phyloP scores from a whole-genome alignment of 1,284 basidiomycete genomes.

The Taiwanofungus camphoratus region DNA sequence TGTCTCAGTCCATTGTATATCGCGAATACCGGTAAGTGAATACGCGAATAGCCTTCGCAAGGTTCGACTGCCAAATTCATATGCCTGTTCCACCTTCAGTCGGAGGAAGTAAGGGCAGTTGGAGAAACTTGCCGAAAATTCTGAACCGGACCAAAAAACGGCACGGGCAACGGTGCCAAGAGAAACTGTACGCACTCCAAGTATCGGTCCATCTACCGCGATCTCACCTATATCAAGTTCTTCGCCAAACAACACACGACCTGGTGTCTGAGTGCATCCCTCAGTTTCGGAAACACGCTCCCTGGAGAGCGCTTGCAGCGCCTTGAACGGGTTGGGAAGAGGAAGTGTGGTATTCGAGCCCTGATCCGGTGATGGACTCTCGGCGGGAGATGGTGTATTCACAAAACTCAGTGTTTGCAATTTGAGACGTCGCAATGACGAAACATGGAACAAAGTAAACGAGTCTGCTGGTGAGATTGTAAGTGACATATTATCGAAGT shows the following conservation, averaged over 20 bases:
- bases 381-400: conserved; percentile 6
- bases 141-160: conserved; percentile 39
- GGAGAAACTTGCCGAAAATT: conserved; percentile 34
- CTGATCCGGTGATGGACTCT: conserved; percentile 11
- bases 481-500: conserved; percentile 10
- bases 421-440: conserved; percentile 18
- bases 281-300: conserved; percentile 31
- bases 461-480: conserved; percentile 14
- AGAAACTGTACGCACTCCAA: conserved; percentile 30
- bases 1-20: conserved; percentile 34
- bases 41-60: conserved; percentile 28
- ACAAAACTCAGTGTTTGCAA: conserved; percentile 17
- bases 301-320: conserved; percentile 34
- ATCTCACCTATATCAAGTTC: conserved; percentile 22
- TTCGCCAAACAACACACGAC: conserved; percentile 8
- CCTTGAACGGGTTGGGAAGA: conserved; percentile 56
- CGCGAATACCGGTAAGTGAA: conserved; percentile 24
- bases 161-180: conserved; percentile 28
- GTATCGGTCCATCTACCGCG: conserved; percentile 23
- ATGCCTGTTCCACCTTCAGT: conserved; percentile 27
- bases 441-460: conserved; percentile 21
- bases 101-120: neutral
- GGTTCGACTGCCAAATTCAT: conserved; percentile 30
- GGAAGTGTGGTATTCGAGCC: conserved; percentile 25
- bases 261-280: conserved; percentile 5